Percentiles rank a stretch among this genome's conserved stretches.
Evolutionary conservation across 2,329 filamentous ascomycete species (phyloP).

Genomic region (Periconia digitata): DNA sequence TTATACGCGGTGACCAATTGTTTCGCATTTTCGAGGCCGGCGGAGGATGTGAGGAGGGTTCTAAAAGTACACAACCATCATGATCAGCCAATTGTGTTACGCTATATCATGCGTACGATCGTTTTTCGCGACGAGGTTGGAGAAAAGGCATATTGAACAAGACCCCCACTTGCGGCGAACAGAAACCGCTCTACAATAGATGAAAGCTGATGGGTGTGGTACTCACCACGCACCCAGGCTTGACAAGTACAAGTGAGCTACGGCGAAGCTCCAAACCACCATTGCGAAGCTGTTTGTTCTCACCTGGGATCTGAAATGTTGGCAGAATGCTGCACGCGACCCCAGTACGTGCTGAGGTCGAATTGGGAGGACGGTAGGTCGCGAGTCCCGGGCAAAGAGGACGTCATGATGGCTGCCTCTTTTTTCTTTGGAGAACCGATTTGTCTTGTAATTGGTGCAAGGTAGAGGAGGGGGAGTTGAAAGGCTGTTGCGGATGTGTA

Average conservation of each 20-base stretch:
- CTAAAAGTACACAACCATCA: conserved; percentile 51
- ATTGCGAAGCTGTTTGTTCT: conserved; percentile 46
- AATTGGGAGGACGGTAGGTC: conserved; percentile 90
- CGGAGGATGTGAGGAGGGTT: conserved; percentile 77
- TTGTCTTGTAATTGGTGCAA: neutral
- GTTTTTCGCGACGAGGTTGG: too few species aligned
- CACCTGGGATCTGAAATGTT: conserved; percentile 95
- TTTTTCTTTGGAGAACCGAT: neutral
- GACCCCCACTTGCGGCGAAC: neutral
- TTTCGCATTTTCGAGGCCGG: conserved; percentile 85
- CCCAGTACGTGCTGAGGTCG: conserved; percentile 92
- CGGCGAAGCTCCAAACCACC: conserved; percentile 1
- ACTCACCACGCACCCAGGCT: conserved; percentile 40
- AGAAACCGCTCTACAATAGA: neutral
- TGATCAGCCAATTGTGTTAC: conserved; percentile 16
- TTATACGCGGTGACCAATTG: conserved; percentile 81
- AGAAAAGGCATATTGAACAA: conserved; percentile 1
- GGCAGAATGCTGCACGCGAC: conserved; percentile 84
- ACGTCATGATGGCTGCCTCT: conserved; percentile 53
- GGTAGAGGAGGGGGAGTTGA: too few species aligned
- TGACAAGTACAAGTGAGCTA: conserved; percentile 8
- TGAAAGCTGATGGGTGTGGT: conserved; percentile 31
- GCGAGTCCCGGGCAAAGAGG: conserved; percentile 66
- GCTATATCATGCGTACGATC: neutral
- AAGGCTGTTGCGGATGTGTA: too few species aligned